Base-by-base conservation (phyloP, 805 yeast genomes). In the Wickerhamomyces alni region DNA sequence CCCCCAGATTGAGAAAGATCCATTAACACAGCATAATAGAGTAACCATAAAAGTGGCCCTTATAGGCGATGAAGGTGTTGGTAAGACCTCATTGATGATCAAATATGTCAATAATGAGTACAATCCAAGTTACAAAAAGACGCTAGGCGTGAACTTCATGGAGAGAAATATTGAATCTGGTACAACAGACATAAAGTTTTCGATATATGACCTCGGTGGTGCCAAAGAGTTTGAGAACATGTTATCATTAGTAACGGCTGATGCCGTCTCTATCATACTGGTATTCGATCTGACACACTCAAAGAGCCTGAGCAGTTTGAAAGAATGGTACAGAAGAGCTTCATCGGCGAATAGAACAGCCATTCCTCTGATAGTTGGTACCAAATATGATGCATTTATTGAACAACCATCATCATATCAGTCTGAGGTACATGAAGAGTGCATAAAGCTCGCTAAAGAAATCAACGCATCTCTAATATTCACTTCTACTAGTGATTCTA, bases 191-290 rank as follows among this genome's bases (percentile, higher is more conserved):
- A 86, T 91, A 40, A 82, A 93, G 28, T 91, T 91, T 57, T 80
- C 93, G 17, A 82, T 91, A 25, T 91, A 96, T 95, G 99, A 91
- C 62, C 66, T 91, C 11, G 99, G 99, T 18, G 99, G 99, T 1
- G 95, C 89, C 52, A 75, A 86, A 38, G 97, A 93, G 61, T 91
- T 87, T 63, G 86, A 88, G 39, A 91, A 91, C 59, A 91, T 91
- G 99, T 67, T 93, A 30, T 96, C 97, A 17, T 68, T 91, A 41
- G 96, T 91, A 12, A 82, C 94, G 13, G 80, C 83, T 47, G 97
- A 89, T 45, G 93, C 98, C 0, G 93, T 88, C 12, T 95, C 96
- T 1, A 77, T 91, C 19, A 68, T 91, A 32, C 88, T 89, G 53
- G 79, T 86, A 81, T 91, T 84, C 67, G 98, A 91, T 62, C 65